Evolutionary conservation across 306 rosid genomes (phyloP).

Genomic region (Fagus crenata): DNA sequence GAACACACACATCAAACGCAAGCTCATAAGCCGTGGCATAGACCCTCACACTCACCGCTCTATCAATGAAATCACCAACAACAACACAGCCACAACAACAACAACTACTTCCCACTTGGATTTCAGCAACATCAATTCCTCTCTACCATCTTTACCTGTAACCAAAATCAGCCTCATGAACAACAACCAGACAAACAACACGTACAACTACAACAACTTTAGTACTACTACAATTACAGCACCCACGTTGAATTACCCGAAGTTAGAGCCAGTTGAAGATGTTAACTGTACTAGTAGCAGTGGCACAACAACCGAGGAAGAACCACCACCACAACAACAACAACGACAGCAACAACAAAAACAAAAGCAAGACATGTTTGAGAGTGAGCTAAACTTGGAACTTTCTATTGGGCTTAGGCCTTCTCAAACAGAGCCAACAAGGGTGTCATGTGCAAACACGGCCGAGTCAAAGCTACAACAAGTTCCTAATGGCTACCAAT

Average conservation of each 20-base stretch:
- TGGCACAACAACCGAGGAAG: conserved; percentile 58
- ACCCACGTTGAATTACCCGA: conserved; percentile 10
- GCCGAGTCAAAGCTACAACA: conserved; percentile 47
- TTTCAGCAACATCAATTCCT: conserved; percentile 32
- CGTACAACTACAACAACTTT: background rate
- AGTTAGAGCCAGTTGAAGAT: conserved; percentile 28
- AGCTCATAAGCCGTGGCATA: conserved; percentile 56
- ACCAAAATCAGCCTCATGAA: conserved; percentile 28
- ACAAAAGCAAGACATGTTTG: background rate
- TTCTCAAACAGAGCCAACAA: conserved; percentile 36
- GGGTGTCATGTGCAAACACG: conserved; percentile 33
- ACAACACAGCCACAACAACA: conserved; percentile 1
- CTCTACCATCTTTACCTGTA: conserved; percentile 27
- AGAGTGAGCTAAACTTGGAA: conserved; percentile 46
- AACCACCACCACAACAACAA: conserved; percentile 25
- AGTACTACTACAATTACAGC: too few species aligned
- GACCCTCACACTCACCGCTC: conserved; percentile 74
- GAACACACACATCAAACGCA: conserved; percentile 76
- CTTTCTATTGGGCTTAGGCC: conserved; percentile 64
- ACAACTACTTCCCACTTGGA: conserved; percentile 13
- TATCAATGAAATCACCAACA: conserved; percentile 33
- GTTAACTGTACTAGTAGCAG: conserved; percentile 40
- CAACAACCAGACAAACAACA: conserved; percentile 4
- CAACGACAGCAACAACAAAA: background rate
- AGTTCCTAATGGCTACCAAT: background rate